Percentiles rank a stretch among this genome's conserved stretches.
phyloP scores from a whole-genome alignment of 1,284 basidiomycete species.

The Athelia sp. region DNA sequence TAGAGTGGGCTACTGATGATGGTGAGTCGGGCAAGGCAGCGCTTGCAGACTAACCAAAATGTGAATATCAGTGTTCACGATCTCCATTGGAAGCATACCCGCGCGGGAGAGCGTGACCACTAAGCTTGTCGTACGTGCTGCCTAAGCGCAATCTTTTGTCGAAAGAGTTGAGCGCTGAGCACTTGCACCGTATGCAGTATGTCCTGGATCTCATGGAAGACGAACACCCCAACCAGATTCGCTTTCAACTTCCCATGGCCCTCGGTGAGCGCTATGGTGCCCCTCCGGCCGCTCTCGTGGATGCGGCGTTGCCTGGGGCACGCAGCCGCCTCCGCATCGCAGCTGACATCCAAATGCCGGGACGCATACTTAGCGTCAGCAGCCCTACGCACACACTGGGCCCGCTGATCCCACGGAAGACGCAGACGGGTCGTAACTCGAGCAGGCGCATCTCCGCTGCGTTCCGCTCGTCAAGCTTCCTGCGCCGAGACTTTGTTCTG shows the following conservation, averaged over 20 bases:
- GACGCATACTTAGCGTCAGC: constrained; percentile 27
- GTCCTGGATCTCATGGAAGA: constrained; percentile 39
- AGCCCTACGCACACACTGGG: constrained; percentile 36
- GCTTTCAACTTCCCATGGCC: constrained; percentile 45
- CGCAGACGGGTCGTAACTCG: constrained; percentile 27
- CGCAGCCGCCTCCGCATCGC: constrained; percentile 34
- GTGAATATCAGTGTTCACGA: constrained; percentile 41
- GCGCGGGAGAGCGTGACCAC: constrained; percentile 32
- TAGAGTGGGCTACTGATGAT: constrained; percentile 47
- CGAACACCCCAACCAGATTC: constrained; percentile 38
- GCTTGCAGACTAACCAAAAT: background rate
- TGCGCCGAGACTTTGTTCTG: constrained; percentile 42
- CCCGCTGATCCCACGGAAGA: constrained; percentile 24
- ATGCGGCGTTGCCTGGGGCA: constrained; percentile 22
- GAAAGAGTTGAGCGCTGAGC: too few relatives aligned
- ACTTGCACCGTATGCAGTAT: constrained; percentile 19
- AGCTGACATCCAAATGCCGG: constrained; percentile 42
- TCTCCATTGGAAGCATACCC: constrained; percentile 50
- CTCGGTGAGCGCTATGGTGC: constrained; percentile 48
- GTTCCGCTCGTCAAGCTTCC: constrained; percentile 32
- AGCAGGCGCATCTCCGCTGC: constrained; percentile 33
- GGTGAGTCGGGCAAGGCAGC: constrained; percentile 27
- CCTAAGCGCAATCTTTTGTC: too few relatives aligned
- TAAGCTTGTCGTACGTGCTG: constrained; percentile 38
- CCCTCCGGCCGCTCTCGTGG: constrained; percentile 28